Evolutionary conservation across 139 green algal species (phyloP).

Genomic region (Pleodorina starrii): DNA sequence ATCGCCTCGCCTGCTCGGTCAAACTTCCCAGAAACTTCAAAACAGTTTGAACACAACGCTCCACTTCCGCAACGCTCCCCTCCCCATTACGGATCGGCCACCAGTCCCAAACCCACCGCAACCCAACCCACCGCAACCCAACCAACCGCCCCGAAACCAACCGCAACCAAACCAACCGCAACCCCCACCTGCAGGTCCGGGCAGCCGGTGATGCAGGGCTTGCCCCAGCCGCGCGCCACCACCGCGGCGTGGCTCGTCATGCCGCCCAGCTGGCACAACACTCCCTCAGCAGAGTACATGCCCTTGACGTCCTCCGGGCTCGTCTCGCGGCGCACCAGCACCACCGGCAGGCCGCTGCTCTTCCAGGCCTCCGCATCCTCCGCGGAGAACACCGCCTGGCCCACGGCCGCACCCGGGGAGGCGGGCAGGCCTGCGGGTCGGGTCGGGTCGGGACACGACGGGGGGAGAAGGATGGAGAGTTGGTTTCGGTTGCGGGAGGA

Average conservation of each 20-base stretch:
- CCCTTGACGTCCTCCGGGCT: constrained; percentile 89
- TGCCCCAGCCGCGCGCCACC: constrained; percentile 91
- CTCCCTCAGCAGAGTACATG: constrained; percentile 82
- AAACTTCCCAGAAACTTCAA: too few species aligned
- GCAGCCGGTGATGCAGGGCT: constrained; percentile 91
- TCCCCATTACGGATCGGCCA: too few species aligned
- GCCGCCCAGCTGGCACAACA: constrained; percentile 88
- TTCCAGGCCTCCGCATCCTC: constrained; percentile 85
- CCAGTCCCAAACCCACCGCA: too few species aligned
- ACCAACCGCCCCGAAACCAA: too few species aligned
- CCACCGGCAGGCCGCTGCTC: constrained; percentile 67
- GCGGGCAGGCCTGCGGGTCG: constrained; percentile 75
- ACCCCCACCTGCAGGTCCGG: constrained; percentile 80
- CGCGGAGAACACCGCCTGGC: constrained; percentile 83
- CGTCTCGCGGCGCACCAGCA: constrained; percentile 89
- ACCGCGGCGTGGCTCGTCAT: constrained; percentile 94
- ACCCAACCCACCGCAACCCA: too few species aligned
- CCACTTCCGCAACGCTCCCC: too few species aligned
- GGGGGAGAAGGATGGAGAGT: neutral
- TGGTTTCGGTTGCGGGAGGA: neutral
- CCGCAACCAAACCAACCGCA: constrained; percentile 40
- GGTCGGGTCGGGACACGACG: neutral
- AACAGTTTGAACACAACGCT: too few species aligned
- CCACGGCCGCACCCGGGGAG: constrained; percentile 86
- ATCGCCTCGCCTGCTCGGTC: too few species aligned